Base-by-base conservation (phyloP, 306 rosid species). In the Abrus precatorius region DNA sequence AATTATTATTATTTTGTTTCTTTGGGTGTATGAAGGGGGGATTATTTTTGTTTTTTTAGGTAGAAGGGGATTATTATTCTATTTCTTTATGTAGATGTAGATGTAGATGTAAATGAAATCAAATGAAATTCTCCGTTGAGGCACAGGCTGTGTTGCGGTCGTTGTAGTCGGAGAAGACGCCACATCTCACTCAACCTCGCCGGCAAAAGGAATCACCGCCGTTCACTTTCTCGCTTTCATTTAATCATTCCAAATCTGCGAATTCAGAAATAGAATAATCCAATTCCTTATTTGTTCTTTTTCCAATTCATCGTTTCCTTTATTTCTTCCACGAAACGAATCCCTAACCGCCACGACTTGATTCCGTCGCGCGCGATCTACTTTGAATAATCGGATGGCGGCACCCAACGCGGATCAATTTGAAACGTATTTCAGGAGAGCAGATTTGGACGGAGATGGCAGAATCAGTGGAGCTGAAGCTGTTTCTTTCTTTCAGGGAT, bases 401-500 rank as follows among this genome's bases (percentile, higher is more conserved):
- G 86, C 81, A 28, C 80, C 91, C 47, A 85, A 86, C 62, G 83
- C 81, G 95, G 97, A 95, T 95, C 94, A 89, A 93, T 93, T 91
- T 54, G 97, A 95, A 75, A 78, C 85, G 27, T 91, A 56, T 85
- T 95, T 95, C 57, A 52, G 91, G 76, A 82, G 97, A 80, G 97
- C 97, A 65, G 99, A 95, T 93, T 93, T 93, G 85, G 97, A 95
- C 52, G 97, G 99, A 32, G 99, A 95, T 90, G 95, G 97, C 30
- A 89, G 94, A 85, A 95, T 95, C 88, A 95, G 94, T 76, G 99
- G 97, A 52, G 86, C 91, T 69, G 99, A 95, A 76, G 99, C 97
- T 48, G 95, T 95, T 34, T 57, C 89, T 84, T 95, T 95, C 89
- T 92, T 93, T 62, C 90, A 86, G 80, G 99, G 95, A 75, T 87